Evolutionary conservation across 1,284 basidiomycete species (phyloP).

Genomic region (Fomitopsis betulina): DNA sequence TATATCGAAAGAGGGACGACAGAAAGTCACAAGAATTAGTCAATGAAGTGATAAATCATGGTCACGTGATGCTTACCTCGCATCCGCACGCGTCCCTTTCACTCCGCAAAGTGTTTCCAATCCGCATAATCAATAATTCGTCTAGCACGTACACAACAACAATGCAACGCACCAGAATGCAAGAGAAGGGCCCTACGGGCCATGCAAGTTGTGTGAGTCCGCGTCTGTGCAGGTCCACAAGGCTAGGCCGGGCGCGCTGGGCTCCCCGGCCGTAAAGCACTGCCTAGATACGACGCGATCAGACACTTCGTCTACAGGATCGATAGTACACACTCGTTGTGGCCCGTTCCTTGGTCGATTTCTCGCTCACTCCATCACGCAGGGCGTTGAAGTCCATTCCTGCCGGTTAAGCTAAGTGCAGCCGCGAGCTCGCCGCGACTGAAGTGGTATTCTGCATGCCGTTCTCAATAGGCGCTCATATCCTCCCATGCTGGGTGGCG

Average conservation of each 20-base stretch:
- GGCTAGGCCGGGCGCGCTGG: neutral
- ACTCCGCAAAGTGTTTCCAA: neutral
- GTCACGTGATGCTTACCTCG: conserved; percentile 15
- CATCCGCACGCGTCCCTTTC: conserved; percentile 7
- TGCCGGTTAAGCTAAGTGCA: neutral
- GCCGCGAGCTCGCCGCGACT: neutral
- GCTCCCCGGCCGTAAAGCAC: neutral
- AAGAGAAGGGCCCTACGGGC: neutral
- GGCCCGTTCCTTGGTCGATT: neutral
- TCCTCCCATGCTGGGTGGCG: neutral
- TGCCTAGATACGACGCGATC: conserved; percentile 2
- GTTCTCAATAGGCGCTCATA: neutral
- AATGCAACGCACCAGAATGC: neutral
- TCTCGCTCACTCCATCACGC: neutral
- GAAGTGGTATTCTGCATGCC: conserved; percentile 2
- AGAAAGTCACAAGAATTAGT: conserved; percentile 14
- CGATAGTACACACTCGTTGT: neutral
- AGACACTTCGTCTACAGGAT: neutral
- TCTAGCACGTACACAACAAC: neutral
- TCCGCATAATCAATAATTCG: conserved; percentile 7
- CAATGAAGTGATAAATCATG: conserved; percentile 16
- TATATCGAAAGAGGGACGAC: conserved; percentile 18
- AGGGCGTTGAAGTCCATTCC: neutral
- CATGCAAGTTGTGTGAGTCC: neutral
- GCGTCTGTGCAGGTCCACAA: neutral